Evolutionary conservation across 2,329 filamentous ascomycete species (phyloP).

Genomic region (Colletotrichum australisinense): DNA sequence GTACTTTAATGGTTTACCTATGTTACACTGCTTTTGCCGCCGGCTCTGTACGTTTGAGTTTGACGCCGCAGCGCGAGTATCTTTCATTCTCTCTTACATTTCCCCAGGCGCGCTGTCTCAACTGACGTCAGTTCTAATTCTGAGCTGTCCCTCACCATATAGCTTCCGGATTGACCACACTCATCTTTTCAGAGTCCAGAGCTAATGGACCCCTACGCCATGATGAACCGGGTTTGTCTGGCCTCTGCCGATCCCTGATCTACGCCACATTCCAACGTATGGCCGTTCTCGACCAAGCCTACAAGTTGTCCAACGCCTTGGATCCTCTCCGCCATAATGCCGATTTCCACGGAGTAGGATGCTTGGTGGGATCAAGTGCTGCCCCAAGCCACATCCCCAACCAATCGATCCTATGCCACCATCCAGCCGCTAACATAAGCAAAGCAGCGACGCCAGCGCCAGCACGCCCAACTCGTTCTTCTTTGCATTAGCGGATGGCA

Average conservation of each 20-base stretch:
- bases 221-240: not conserved
- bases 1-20: not conserved
- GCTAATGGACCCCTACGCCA: not conserved
- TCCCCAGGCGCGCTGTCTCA: no score
- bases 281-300: not conserved
- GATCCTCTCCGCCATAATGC: not conserved
- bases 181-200: not conserved
- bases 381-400: not conserved
- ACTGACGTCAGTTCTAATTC: no score
- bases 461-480: not conserved
- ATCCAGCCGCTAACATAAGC: not conserved
- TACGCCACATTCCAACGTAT: not conserved
- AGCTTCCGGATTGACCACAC: not conserved
- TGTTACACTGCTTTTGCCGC: not conserved
- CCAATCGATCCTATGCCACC: constrained; percentile 2
- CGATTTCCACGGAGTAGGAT: not conserved
- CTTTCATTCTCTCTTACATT: not conserved
- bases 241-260: not conserved
- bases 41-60: not conserved
- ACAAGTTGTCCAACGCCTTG: no score
- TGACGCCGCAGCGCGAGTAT: not conserved
- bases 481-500: constrained; percentile 5
- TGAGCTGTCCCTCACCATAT: not conserved
- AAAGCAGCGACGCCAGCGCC: not conserved
- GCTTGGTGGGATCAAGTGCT: constrained; percentile 4